Percentiles rank a stretch among this genome's conserved stretches.
Evolutionary conservation across 75 land plant species (phyloP).

Genomic region (Cupressus sempervirens): DNA sequence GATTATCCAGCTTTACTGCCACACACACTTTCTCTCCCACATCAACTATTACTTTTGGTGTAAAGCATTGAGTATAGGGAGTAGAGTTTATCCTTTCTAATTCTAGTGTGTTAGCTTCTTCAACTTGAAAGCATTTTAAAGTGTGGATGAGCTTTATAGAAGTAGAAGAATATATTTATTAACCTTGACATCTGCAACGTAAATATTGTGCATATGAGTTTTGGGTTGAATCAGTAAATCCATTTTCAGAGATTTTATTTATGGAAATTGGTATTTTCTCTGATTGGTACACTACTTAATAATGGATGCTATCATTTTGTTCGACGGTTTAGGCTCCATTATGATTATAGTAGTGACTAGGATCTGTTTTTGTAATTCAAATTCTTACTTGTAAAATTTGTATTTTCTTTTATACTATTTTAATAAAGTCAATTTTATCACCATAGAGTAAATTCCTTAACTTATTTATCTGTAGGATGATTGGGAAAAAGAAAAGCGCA

Average conservation of each 20-base stretch:
- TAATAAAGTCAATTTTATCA: background rate
- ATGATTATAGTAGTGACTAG: background rate
- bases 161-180: background rate
- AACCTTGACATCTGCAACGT: background rate
- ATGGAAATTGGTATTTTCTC: background rate
- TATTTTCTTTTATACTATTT: background rate
- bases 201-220: background rate
- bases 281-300: background rate
- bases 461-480: conserved; percentile 61
- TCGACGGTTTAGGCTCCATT: background rate
- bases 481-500: conserved; percentile 92
- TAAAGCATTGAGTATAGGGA: background rate
- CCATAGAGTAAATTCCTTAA: background rate
- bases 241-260: background rate
- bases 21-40: background rate
- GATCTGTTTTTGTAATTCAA: background rate
- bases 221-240: background rate
- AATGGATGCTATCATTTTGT: background rate
- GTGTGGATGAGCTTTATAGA: background rate
- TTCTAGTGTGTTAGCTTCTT: background rate
- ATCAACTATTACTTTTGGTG: background rate
- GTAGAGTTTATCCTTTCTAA: background rate
- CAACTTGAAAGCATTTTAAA: background rate
- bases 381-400: background rate
- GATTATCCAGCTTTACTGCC: background rate